These are phyloP conservation scores for Tanacetum coccineum DNA, from an alignment of 129 eudicot species.

Conservation along the genomic window DNA sequence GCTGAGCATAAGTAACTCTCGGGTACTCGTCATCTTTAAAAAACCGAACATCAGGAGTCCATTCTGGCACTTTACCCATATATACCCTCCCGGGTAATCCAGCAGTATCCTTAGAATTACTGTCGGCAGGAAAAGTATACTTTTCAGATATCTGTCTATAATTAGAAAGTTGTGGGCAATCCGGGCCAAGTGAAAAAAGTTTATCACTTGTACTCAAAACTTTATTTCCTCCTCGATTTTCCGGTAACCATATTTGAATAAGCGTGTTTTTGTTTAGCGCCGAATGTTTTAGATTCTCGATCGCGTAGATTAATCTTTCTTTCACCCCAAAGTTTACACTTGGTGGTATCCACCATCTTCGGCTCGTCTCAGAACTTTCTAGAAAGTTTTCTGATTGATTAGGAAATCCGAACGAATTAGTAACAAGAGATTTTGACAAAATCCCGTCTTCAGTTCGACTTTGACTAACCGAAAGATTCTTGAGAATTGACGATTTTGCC, in stretches of 20 bases:
- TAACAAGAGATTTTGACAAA: constrained; percentile 22
- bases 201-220: constrained; percentile 57
- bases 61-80: constrained; percentile 73
- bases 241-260: constrained; percentile 86
- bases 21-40: constrained; percentile 75
- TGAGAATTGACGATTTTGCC: constrained; percentile 41
- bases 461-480: constrained; percentile 52
- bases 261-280: constrained; percentile 48
- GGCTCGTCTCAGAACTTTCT: constrained; percentile 39
- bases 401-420: constrained; percentile 22
- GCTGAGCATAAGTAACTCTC: constrained; percentile 64
- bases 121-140: constrained; percentile 55
- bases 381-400: constrained; percentile 31
- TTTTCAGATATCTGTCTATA: constrained; percentile 62
- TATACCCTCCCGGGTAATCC: constrained; percentile 93
- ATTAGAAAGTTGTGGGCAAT: constrained; percentile 55
- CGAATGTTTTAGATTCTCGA: constrained; percentile 44
- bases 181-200: constrained; percentile 57
- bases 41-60: constrained; percentile 94
- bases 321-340: constrained; percentile 38
- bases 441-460: constrained; percentile 29
- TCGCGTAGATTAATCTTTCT: constrained; percentile 57
- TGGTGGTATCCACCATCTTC: constrained; percentile 75
- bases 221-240: constrained; percentile 49
- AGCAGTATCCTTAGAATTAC: constrained; percentile 43